Evolutionary conservation across 805 yeast species (phyloP), one percentile per base, ranked within the genome.

Genomic region (Jamesozyma spencerorum): DNA sequence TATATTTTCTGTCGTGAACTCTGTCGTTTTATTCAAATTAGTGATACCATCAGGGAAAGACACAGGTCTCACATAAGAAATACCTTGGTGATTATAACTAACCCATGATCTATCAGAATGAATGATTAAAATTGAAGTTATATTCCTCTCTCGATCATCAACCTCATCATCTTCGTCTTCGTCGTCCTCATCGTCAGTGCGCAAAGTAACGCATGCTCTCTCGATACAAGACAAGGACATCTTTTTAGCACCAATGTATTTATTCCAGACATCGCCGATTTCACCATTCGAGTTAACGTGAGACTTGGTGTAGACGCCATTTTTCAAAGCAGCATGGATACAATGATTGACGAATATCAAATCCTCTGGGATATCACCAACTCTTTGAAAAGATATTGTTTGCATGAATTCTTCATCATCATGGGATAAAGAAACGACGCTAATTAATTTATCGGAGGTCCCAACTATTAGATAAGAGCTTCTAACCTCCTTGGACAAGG

Each of bases 301-400:
- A 0, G 85, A 73, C 14, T 80, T 65, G 2, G 79, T 78, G 61
- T 81, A 85, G 1, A 88, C 75, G 17, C 97, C 97, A 57, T 79
- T 85, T n/a, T 64, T 71, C 68, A 87, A 69, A 1, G 97, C 97
- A 37, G 86, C 72, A 58, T 87, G 94, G 10, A 84, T 69, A 11
- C 7, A 18, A 18, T 34, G 34, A 7, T 41, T 29, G 7, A 51
- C 45, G 5, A 59, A 44, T 43, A 62, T 50, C 14, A 72, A 37
- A 12, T 64, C 49, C 36, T 69, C 56, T 5, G 74, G 69, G 1
- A 70, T 60, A 6, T 86, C 73, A 31, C 79, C 70, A 18, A 88
- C 57, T 1, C 77, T 80, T 57, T 86, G 94, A 15, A 80, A 67
- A 1, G 83, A 68, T 5, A 84, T 49, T 0, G 72, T 56, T 28